A percentile compares a stretch with the other conserved stretches of the same genome.
Conservation (phyloP, 1,284 basidiomycete species). For the Schizopora paradoxa region DNA sequence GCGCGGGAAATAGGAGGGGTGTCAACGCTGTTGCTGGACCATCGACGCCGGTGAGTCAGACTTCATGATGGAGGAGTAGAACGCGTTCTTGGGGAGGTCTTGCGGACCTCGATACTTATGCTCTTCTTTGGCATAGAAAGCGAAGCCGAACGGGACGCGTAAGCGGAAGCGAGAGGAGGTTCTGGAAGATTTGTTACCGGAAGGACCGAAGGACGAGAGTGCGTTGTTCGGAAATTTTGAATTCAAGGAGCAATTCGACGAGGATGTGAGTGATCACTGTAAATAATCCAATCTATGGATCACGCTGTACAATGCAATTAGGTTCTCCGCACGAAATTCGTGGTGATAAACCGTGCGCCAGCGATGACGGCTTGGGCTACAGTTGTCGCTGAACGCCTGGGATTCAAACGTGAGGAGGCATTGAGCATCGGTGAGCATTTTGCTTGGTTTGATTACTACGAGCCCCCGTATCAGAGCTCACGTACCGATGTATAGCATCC, state of each 20-base stretch:
- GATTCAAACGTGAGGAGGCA: constrained; percentile 84
- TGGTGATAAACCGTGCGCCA: constrained; percentile 86
- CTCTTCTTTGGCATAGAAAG: constrained; percentile 22
- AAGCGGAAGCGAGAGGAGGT: constrained; percentile 51
- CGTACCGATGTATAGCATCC: constrained; percentile 48
- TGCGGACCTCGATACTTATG: background rate
- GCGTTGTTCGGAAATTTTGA: constrained; percentile 50
- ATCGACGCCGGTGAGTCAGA: constrained; percentile 18
- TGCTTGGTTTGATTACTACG: constrained; percentile 1
- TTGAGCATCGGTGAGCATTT: constrained; percentile 69
- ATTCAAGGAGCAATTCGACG: constrained; percentile 68
- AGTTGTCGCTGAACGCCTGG: constrained; percentile 78
- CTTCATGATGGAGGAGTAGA: constrained; percentile 1
- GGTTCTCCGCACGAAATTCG: constrained; percentile 54
- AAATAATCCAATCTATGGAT: background rate
- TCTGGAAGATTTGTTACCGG: constrained; percentile 57
- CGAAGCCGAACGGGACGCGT: constrained; percentile 42
- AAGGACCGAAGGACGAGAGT: constrained; percentile 43
- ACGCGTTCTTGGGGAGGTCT: background rate
- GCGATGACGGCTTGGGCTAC: constrained; percentile 93
- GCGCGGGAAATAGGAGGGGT: constrained; percentile 24
- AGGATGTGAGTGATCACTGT: constrained; percentile 42
- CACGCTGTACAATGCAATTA: constrained; percentile 26
- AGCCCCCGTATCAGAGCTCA: constrained; percentile 4
- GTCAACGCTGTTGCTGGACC: constrained; percentile 24